A percentile compares a stretch with the other conserved stretches of the same genome.
Evolutionary conservation across 352 stramenopile species (phyloP).

Genomic region (Phytophthora palmivora): DNA sequence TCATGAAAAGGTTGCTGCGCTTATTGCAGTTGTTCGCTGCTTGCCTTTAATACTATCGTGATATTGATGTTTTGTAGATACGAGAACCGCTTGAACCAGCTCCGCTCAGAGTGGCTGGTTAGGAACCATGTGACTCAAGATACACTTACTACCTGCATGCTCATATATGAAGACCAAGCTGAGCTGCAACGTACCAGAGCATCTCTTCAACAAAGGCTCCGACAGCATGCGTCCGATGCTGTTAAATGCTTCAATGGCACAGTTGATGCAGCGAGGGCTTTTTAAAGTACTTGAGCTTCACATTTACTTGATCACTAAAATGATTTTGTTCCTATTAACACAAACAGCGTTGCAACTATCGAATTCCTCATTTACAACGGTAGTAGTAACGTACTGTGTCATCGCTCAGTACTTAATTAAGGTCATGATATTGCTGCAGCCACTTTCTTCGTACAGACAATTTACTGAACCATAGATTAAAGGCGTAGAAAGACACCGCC

Average conservation of each 20-base stretch:
- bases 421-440: no score
- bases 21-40: neutral
- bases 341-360: no score
- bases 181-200: conserved; percentile 12
- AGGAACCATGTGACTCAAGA: conserved; percentile 25
- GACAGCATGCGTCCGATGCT: conserved; percentile 15
- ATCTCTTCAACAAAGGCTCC: conserved; percentile 15
- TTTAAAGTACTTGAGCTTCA: conserved; percentile 5
- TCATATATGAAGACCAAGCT: conserved; percentile 18
- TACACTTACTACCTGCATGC: conserved; percentile 25
- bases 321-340: no score
- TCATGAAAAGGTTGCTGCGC: conserved; percentile 12
- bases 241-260: conserved; percentile 18
- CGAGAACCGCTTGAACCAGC: conserved; percentile 9
- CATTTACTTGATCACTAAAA: no score
- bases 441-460: no score
- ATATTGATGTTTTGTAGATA: conserved; percentile 9
- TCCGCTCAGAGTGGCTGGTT: conserved; percentile 18
- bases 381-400: no score
- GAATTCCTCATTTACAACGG: no score
- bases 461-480: no score
- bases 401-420: no score
- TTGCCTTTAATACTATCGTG: neutral
- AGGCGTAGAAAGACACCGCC: no score
- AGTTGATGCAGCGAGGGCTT: conserved; percentile 19